Evolutionary conservation across 768 basidiomycete species (phyloP).

Genomic region (Termitomyces sp.): DNA sequence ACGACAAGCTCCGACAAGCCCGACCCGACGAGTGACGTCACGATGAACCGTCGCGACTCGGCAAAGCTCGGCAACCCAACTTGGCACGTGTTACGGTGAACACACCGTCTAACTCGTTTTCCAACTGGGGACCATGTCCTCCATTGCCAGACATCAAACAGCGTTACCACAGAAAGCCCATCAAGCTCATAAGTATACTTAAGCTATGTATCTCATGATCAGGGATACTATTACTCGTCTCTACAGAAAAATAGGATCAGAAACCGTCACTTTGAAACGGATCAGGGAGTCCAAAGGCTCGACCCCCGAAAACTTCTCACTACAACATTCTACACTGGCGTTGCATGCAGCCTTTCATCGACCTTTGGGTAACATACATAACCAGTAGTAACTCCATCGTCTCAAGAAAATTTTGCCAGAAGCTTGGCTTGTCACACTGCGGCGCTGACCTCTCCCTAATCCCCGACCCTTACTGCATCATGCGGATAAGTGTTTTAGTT

Average conservation of each 20-base stretch:
- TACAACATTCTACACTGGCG: not conserved
- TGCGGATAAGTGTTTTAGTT: not conserved
- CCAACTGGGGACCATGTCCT: too few relatives aligned
- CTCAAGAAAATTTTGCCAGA: not conserved
- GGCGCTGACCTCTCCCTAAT: not conserved
- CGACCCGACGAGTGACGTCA: conserved; percentile 17
- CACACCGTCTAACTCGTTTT: too few relatives aligned
- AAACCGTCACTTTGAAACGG: not conserved
- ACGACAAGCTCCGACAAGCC: conserved; percentile 13
- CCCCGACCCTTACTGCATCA: not conserved
- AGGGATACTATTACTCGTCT: not conserved
- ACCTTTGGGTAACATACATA: not conserved
- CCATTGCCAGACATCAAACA: not conserved
- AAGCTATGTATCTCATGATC: not conserved
- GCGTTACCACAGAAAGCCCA: not conserved
- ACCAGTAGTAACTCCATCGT: not conserved
- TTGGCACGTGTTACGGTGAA: conserved; percentile 1
- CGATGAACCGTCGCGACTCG: conserved; percentile 3
- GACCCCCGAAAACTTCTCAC: not conserved
- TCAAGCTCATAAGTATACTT: too few relatives aligned
- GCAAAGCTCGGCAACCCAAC: not conserved
- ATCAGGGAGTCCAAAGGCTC: not conserved
- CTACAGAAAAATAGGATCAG: not conserved
- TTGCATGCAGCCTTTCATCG: not conserved
- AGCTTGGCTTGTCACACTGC: not conserved